phyloP scores from a whole-genome alignment of 176 grass and related monocot genomes.

The Paspalum vaginatum region DNA sequence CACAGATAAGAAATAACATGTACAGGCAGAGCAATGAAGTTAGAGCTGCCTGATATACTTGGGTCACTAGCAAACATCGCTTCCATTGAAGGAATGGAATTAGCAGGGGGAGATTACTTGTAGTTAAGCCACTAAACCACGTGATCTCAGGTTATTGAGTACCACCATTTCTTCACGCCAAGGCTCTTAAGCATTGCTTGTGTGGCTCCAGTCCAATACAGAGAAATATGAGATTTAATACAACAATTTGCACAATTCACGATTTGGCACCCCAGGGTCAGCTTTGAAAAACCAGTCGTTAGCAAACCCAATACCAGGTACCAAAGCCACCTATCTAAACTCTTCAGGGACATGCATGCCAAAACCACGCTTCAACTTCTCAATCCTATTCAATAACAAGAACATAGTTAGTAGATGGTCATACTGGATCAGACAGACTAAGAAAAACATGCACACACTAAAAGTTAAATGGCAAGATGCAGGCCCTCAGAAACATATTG shows the following conservation, averaged over 20 bases:
- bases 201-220: slow-evolving; percentile 1
- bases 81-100: slow-evolving; percentile 43
- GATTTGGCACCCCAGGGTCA: slow-evolving; percentile 31
- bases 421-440: slow-evolving; percentile 11
- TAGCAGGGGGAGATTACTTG: slow-evolving; percentile 44
- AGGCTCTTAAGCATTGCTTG: slow-evolving; percentile 16
- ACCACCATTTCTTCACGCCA: slow-evolving; percentile 3
- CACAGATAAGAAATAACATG: slow-evolving; percentile 34
- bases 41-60: slow-evolving; percentile 27
- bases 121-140: slow-evolving; percentile 29
- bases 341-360: slow-evolving; percentile 86
- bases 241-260: neutral
- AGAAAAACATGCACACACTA: neutral
- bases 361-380: slow-evolving; percentile 91
- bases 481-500: slow-evolving; percentile 22
- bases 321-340: slow-evolving; percentile 53
- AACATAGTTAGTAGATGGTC: neutral
- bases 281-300: slow-evolving; percentile 26
- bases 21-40: slow-evolving; percentile 39
- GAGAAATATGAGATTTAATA: slow-evolving; percentile 3
- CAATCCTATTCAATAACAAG: slow-evolving; percentile 67
- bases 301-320: slow-evolving; percentile 23
- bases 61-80: slow-evolving; percentile 16
- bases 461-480: slow-evolving; percentile 24
- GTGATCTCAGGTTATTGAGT: slow-evolving; percentile 24